Conservation (phyloP, 345 rosid genomes). For the Syzygium grande region DNA sequence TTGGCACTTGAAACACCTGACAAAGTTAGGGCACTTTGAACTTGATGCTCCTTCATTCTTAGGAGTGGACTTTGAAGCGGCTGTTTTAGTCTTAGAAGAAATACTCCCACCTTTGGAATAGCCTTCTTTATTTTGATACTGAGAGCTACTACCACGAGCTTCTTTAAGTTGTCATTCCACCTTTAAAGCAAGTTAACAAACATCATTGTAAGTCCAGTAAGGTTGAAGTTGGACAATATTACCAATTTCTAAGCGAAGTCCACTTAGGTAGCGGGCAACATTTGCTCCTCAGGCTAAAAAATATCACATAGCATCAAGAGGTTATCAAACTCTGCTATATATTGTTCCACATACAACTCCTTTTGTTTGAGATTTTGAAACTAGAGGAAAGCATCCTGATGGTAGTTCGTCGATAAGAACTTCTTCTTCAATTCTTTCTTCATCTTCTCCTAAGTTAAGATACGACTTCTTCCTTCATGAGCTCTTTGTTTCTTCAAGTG, state of each 20-base stretch:
- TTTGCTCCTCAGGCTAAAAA: background rate
- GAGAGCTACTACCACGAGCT: background rate
- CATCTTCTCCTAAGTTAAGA: background rate
- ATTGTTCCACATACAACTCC: background rate
- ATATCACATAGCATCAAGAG: background rate
- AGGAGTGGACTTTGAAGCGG: too few species aligned
- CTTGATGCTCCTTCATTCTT: too few species aligned
- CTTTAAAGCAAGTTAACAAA: background rate
- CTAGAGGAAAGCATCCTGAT: background rate
- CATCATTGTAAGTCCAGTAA: background rate
- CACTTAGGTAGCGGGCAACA: background rate
- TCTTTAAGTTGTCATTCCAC: background rate
- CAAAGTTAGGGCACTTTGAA: too few species aligned
- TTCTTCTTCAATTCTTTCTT: background rate
- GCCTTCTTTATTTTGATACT: rapidly evolving
- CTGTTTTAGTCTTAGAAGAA: background rate
- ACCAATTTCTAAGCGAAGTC: background rate
- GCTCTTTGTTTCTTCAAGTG: background rate
- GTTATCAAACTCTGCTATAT: rapidly evolving
- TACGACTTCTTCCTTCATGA: rapidly evolving
- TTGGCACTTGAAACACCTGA: too few species aligned
- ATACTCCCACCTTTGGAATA: background rate
- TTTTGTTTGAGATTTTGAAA: background rate
- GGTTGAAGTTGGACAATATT: background rate
- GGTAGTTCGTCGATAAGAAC: background rate